phyloP scores from a whole-genome alignment of 106 monocot genomes.

The Dactylorhiza incarnata region DNA sequence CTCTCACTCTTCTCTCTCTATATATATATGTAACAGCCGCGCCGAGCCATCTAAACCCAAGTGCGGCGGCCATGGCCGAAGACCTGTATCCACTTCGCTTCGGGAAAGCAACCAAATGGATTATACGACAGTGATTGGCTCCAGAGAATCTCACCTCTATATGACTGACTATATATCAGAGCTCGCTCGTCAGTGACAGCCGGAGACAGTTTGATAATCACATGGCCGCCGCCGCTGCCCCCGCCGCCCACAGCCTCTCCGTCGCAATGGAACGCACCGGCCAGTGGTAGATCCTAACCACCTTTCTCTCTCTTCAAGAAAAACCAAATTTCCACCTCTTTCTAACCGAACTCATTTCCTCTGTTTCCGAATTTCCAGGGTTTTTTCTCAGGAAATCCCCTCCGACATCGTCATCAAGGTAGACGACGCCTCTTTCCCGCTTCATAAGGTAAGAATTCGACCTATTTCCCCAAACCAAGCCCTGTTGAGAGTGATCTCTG shows the following conservation, averaged over 20 bases:
- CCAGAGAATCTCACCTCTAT: neutral
- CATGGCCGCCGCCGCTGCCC: neutral
- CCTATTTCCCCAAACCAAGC: neutral
- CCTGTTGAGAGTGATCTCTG: neutral
- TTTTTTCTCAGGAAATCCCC: conserved; percentile 17
- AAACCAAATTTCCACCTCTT: neutral
- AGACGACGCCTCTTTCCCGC: conserved; percentile 10
- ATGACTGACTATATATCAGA: neutral
- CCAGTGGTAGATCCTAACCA: conserved; percentile 6
- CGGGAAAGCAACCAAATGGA: too few relatives aligned
- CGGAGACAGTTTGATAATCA: neutral
- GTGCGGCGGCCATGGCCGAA: too few relatives aligned
- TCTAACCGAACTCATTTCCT: neutral
- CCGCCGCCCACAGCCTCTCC: neutral
- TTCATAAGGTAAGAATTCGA: conserved; percentile 17
- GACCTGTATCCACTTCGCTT: too few relatives aligned
- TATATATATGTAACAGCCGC: too few relatives aligned
- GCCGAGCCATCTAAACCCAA: too few relatives aligned
- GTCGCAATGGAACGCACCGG: conserved; percentile 14
- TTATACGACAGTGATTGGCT: neutral
- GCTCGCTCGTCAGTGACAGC: neutral
- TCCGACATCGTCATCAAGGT: conserved; percentile 17
- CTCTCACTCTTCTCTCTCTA: too few relatives aligned
- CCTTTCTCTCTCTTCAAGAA: neutral
- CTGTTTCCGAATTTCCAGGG: conserved; percentile 7